Evolutionary conservation across 2,329 filamentous ascomycete species (phyloP), one percentile per base, ranked within the genome.

Genomic region (Ampelomyces quisqualis): DNA sequence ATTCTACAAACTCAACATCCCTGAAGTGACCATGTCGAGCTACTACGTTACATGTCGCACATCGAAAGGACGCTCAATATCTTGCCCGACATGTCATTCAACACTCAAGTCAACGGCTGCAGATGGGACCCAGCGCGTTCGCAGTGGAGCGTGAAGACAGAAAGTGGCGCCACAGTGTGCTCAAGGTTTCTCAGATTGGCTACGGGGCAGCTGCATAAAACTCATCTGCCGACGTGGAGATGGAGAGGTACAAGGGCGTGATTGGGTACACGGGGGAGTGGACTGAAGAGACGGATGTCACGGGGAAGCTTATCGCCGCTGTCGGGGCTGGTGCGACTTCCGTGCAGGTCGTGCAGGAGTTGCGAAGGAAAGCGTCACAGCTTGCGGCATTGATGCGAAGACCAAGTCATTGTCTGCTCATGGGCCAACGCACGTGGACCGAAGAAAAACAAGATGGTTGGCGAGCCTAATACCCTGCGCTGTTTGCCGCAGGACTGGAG

Each of bases 131-230:
- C 60, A 0, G 44, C 50, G 0, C 39, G 60, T 1, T 62, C 62
- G 0, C 50, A 57, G 20, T 81, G 77, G 78, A 65, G 58, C 0
- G 53, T 80, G 10, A 62, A 46, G 6, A 75, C 73, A 0, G 65
- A 66, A 7, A 68, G 69, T 20, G 75, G 74, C 3, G 49, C 60
- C 73, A 10, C 51, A 75, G 37, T 62, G 65, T 19, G 67, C 66
- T 22, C 71, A 67, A n/a, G 73, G 73, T n/a, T 73, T 71, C 30
- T 62, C 7, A 43, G 60, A 1, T 35, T 57, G 8, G 51, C 52
- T 3, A 52, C 53, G 2, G 57, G 59, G 0, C 27, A 55, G 15
- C 30, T 61, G 26, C 47, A 57, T 27, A 40, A 38, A 15, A 41
- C 48, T 5, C 45, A 58, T 34, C n/a, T 46, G 8, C 59, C 56